Evolutionary conservation across 768 basidiomycete species (phyloP).

Genomic region (Tubosaeta sp.): DNA sequence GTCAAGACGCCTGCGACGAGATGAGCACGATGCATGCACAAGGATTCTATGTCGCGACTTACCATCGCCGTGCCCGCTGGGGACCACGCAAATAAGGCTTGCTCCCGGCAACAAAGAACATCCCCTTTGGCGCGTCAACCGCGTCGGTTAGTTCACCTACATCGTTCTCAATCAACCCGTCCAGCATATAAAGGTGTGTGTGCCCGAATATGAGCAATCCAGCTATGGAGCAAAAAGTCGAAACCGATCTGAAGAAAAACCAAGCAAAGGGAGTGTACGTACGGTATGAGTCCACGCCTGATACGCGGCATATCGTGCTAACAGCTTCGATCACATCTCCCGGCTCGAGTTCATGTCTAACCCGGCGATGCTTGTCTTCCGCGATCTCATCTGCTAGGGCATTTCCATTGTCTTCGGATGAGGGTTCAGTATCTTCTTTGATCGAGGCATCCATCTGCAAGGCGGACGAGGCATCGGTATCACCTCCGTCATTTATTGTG

Average conservation of each 20-base stretch:
- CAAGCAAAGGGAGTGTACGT: constrained; percentile 27
- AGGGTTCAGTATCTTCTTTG: constrained; percentile 13
- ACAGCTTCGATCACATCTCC: constrained; percentile 88
- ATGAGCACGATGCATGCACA: neutral
- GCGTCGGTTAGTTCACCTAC: constrained; percentile 87
- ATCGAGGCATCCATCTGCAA: constrained; percentile 21
- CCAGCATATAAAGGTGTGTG: constrained; percentile 84
- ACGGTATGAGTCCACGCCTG: constrained; percentile 92
- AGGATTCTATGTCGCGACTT: constrained; percentile 15
- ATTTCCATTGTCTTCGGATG: constrained; percentile 24
- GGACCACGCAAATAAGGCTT: constrained; percentile 75
- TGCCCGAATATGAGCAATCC: constrained; percentile 85
- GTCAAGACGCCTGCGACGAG: constrained; percentile 58
- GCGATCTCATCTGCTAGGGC: constrained; percentile 71
- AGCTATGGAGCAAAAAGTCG: constrained; percentile 35
- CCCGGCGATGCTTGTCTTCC: constrained; percentile 85
- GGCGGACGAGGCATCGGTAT: constrained; percentile 43
- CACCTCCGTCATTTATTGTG: constrained; percentile 40
- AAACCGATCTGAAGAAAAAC: neutral
- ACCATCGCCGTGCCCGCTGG: constrained; percentile 83
- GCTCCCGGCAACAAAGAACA: constrained; percentile 84
- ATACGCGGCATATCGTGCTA: constrained; percentile 80
- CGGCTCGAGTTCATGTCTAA: constrained; percentile 82
- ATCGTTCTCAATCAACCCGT: constrained; percentile 84
- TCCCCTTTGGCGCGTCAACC: constrained; percentile 72